Percentiles rank a stretch among this genome's conserved stretches.
These are phyloP conservation scores for Lichtheimia corymbifera DNA, from an alignment of 371 early-diverging fungal species.

Conservation along the genomic window DNA sequence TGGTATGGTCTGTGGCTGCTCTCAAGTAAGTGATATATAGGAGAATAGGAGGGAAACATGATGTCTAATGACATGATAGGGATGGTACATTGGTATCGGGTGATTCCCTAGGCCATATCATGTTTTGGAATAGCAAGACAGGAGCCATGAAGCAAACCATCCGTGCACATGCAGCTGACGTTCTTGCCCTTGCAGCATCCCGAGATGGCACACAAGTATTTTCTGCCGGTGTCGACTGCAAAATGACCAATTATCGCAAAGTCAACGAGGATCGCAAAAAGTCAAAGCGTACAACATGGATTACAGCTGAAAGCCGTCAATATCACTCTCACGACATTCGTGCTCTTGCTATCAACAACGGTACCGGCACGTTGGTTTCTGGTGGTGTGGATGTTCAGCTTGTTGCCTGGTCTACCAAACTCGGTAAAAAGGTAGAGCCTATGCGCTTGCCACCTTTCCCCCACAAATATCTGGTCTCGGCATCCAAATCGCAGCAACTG, in stretches of 20 bases:
- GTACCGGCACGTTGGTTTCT: slow-evolving; percentile 72
- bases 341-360: slow-evolving; percentile 69
- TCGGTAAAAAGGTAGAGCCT: slow-evolving; percentile 70
- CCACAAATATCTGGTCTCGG: slow-evolving; percentile 68
- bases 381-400: slow-evolving; percentile 85
- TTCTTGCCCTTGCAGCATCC: slow-evolving; percentile 77
- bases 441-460: slow-evolving; percentile 79
- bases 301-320: slow-evolving; percentile 74
- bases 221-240: slow-evolving; percentile 91
- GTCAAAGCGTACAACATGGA: slow-evolving; percentile 59
- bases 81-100: slow-evolving; percentile 84
- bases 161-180: slow-evolving; percentile 83
- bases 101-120: slow-evolving; percentile 87
- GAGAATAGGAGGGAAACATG: background rate
- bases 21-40: slow-evolving; percentile 34
- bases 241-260: slow-evolving; percentile 70
- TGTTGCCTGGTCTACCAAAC: slow-evolving; percentile 62
- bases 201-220: slow-evolving; percentile 72
- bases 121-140: slow-evolving; percentile 81
- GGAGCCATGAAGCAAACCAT: slow-evolving; percentile 73
- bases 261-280: slow-evolving; percentile 29
- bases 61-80: slow-evolving; percentile 18
- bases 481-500: slow-evolving; percentile 62
- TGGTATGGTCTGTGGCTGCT: slow-evolving; percentile 64
- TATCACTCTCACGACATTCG: slow-evolving; percentile 94